Percentiles rank a stretch among this genome's conserved stretches.
phyloP scores from a whole-genome alignment of 176 grass and related monocot genomes.

The Melocanna baccifera region DNA sequence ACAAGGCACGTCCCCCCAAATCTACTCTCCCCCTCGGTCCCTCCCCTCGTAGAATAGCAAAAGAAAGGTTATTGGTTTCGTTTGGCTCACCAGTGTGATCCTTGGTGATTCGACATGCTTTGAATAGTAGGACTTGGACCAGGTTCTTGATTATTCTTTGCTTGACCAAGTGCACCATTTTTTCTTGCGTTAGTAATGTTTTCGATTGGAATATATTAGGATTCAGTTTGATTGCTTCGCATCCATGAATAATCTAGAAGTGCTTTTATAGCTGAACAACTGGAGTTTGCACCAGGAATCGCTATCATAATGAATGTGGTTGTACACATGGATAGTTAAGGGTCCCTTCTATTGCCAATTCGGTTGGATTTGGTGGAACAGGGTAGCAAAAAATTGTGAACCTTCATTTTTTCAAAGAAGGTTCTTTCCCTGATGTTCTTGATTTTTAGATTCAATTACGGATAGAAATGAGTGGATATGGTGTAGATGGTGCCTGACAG shows the following conservation, averaged over 20 bases:
- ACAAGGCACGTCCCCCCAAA: constrained; percentile 49
- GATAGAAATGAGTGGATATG: too few species aligned
- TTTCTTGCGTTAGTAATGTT: not conserved
- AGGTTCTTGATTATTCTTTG: not conserved
- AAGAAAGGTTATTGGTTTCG: not conserved
- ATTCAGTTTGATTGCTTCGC: not conserved
- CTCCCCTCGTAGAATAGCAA: not conserved
- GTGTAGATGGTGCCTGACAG: too few species aligned
- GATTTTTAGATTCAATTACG: too few species aligned
- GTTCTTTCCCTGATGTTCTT: too few species aligned
- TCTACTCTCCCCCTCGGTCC: not conserved
- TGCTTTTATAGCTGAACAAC: not conserved
- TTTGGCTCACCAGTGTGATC: not conserved
- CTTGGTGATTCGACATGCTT: not conserved
- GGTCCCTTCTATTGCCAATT: too few species aligned
- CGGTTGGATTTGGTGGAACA: too few species aligned
- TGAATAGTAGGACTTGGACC: not conserved
- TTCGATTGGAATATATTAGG: not conserved
- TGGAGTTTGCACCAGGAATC: not conserved
- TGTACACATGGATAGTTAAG: too few species aligned
- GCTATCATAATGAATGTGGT: too few species aligned
- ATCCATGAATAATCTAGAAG: not conserved
- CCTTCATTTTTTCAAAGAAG: too few species aligned
- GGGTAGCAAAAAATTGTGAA: too few species aligned
- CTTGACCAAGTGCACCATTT: not conserved